These are phyloP conservation scores for Fraxinus floribunda DNA, from an alignment of 305 asterid species.

Conservation along the genomic window DNA sequence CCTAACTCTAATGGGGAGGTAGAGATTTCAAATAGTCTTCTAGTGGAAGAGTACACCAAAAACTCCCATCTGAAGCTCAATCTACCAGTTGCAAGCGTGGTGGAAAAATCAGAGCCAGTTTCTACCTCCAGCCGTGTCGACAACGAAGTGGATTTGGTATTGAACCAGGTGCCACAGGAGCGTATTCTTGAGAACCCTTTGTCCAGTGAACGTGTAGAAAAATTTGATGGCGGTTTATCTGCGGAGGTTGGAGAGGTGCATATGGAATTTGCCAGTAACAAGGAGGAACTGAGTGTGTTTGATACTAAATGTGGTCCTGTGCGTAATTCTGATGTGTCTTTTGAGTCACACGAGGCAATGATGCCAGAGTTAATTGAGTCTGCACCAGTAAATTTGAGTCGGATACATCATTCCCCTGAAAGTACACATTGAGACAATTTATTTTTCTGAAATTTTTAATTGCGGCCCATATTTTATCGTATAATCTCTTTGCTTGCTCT, in stretches of 20 bases:
- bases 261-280: conserved; percentile 15
- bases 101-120: conserved; percentile 34
- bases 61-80: conserved; percentile 27
- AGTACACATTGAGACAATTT: conserved; percentile 95
- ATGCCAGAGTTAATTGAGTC: conserved; percentile 63
- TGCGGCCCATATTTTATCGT: conserved; percentile 35
- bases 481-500: conserved; percentile 36
- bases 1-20: conserved; percentile 28
- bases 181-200: conserved; percentile 15
- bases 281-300: not conserved
- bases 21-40: conserved; percentile 23
- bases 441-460: conserved; percentile 46
- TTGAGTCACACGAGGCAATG: conserved; percentile 41
- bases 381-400: conserved; percentile 75
- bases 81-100: conserved; percentile 25
- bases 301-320: not conserved
- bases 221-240: conserved; percentile 28
- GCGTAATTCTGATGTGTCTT: conserved; percentile 52
- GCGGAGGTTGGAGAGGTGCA: conserved; percentile 23
- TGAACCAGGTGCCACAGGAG: conserved; percentile 26
- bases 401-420: conserved; percentile 99
- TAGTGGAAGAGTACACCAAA: conserved; percentile 28
- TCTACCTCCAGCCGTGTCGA: conserved; percentile 19
- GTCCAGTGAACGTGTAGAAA: conserved; percentile 33
- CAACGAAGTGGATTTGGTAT: conserved; percentile 24